Evolutionary conservation across 352 stramenopile species (phyloP).

Genomic region (Thalassiosira livingstoniorum): DNA sequence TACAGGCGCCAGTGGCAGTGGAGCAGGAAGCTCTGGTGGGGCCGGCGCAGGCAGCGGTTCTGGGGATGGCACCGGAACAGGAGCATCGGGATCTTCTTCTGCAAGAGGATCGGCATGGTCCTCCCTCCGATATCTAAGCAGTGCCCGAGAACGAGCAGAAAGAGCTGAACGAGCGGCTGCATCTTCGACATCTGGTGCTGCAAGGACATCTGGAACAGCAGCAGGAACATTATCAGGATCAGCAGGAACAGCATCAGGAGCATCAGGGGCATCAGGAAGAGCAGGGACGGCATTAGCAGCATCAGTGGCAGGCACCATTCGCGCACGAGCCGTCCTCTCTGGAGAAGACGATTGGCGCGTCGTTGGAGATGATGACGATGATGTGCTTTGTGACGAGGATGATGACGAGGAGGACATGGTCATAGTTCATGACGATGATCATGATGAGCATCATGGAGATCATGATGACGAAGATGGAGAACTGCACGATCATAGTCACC

Average conservation of each 20-base stretch:
- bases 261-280: neutral
- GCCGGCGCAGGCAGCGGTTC: no score
- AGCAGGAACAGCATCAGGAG: neutral
- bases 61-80: neutral
- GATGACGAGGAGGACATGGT: slow-evolving; percentile 31
- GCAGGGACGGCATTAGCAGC: no score
- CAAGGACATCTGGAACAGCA: no score
- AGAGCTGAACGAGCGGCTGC: no score
- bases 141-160: no score
- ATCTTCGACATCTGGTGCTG: no score
- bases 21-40: neutral
- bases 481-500: slow-evolving; percentile 34
- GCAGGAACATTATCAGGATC: no score
- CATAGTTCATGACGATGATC: slow-evolving; percentile 5
- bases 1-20: neutral
- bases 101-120: slow-evolving; percentile 39
- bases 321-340: neutral
- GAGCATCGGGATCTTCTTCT: slow-evolving; percentile 22
- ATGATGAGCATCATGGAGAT: slow-evolving; percentile 23
- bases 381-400: slow-evolving; percentile 18
- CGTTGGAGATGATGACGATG: slow-evolving; percentile 21
- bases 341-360: slow-evolving; percentile 9
- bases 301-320: neutral
- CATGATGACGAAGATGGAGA: slow-evolving; percentile 43
- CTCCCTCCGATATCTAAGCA: no score